Conservation (phyloP, 805 yeast species). For the Lachancea mirantina region DNA sequence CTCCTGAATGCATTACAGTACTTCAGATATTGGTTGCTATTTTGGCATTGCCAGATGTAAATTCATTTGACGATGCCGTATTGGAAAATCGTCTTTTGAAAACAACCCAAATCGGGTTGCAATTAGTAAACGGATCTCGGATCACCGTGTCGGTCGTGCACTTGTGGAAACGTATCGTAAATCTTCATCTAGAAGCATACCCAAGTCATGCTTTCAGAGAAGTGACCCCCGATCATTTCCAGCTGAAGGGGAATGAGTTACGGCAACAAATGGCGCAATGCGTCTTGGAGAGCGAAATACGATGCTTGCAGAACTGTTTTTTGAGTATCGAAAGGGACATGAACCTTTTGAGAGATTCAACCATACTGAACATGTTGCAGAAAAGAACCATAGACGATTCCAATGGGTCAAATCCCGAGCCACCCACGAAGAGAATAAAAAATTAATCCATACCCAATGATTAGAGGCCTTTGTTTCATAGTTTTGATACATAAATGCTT, state of each 20-base stretch:
- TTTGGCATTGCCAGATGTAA: slow-evolving; percentile 24
- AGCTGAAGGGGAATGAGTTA: slow-evolving; percentile 20
- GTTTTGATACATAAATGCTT: slow-evolving; percentile 17
- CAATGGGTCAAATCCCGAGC: slow-evolving; percentile 8
- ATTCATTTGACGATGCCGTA: slow-evolving; percentile 14
- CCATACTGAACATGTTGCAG: slow-evolving; percentile 49
- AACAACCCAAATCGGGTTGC: slow-evolving; percentile 52
- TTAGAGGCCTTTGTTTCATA: slow-evolving; percentile 2
- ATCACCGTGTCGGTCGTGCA: slow-evolving; percentile 36
- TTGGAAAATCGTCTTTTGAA: slow-evolving; percentile 37
- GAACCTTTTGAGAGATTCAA: slow-evolving; percentile 49
- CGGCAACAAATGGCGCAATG: slow-evolving; percentile 43
- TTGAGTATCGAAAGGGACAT: slow-evolving; percentile 27
- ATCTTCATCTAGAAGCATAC: slow-evolving; percentile 38
- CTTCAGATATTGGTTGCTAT: slow-evolving; percentile 44
- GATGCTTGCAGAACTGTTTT: slow-evolving; percentile 39
- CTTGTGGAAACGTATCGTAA: slow-evolving; percentile 24
- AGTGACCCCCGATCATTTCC: slow-evolving; percentile 13
- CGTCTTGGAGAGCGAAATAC: slow-evolving; percentile 50
- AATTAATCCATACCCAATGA: slow-evolving; percentile 1
- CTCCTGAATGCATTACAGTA: slow-evolving; percentile 51
- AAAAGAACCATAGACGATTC: slow-evolving; percentile 39
- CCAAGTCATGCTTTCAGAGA: slow-evolving; percentile 34
- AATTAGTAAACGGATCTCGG: slow-evolving; percentile 45
- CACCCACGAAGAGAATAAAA: slow-evolving; percentile 26